Conservation (phyloP, 129 eudicot genomes). For the Chrysanthemum lavandulifolium region DNA sequence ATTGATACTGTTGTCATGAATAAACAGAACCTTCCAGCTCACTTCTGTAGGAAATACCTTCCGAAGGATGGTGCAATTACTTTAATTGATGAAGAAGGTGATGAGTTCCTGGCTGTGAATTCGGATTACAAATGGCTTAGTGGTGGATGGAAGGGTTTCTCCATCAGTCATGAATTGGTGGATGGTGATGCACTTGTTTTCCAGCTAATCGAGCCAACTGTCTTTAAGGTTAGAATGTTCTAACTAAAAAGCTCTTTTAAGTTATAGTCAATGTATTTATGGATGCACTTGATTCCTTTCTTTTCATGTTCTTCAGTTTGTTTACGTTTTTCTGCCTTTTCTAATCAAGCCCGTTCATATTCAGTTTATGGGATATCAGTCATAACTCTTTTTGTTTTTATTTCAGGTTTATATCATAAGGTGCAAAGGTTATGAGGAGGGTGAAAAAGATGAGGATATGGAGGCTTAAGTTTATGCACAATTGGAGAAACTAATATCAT, state of each 20-base stretch:
- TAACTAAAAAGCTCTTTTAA: too few relatives aligned
- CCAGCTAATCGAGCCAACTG: slow-evolving; percentile 40
- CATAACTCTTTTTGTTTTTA: background rate
- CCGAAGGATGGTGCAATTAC: slow-evolving; percentile 55
- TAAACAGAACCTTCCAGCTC: slow-evolving; percentile 62
- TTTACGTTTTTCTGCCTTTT: background rate
- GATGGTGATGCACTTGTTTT: slow-evolving; percentile 90
- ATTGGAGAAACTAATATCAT: too few relatives aligned
- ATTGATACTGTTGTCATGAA: slow-evolving; percentile 4
- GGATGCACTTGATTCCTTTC: too few relatives aligned
- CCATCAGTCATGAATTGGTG: slow-evolving; percentile 60
- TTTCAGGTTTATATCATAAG: too few relatives aligned
- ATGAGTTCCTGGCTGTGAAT: slow-evolving; percentile 35
- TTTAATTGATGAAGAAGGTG: slow-evolving; percentile 72
- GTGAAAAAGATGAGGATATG: too few relatives aligned
- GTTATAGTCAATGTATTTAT: too few relatives aligned
- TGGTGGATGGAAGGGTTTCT: slow-evolving; percentile 86
- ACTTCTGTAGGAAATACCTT: slow-evolving; percentile 54
- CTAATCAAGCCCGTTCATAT: background rate
- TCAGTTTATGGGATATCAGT: background rate
- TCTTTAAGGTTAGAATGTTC: slow-evolving; percentile 50
- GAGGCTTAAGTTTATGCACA: too few relatives aligned
- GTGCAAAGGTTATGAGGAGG: too few relatives aligned
- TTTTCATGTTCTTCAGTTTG: background rate
- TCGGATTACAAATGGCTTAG: slow-evolving; percentile 28